Percentiles rank a stretch among this genome's conserved stretches.
Conservation (phyloP, 441 rosid species). For the Erodium chrysanthum region DNA sequence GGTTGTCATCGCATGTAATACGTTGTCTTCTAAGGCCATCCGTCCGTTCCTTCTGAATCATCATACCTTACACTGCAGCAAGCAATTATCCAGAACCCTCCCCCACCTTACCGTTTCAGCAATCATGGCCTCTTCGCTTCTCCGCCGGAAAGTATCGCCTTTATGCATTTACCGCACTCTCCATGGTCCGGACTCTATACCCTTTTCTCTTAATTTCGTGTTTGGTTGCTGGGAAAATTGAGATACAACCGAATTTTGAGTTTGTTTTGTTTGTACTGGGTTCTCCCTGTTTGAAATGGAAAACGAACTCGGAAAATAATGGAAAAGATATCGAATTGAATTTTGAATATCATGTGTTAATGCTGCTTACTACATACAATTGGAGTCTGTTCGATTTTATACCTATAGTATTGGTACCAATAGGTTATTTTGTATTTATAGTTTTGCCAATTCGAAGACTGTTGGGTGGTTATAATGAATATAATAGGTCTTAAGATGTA, state of each 20-base stretch:
- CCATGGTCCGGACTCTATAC: slow-evolving; percentile 32
- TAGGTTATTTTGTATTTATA: background rate
- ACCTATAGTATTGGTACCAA: background rate
- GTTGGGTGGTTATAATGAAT: background rate
- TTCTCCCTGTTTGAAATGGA: background rate
- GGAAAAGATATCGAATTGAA: background rate
- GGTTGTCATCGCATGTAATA: slow-evolving; percentile 16
- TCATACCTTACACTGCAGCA: background rate
- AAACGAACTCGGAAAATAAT: background rate
- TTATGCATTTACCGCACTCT: slow-evolving; percentile 37
- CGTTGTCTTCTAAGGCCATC: slow-evolving; percentile 6
- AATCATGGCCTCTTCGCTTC: slow-evolving; percentile 42
- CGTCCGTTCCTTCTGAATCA: background rate
- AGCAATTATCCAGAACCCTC: background rate
- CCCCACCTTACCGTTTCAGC: background rate
- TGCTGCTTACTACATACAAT: background rate
- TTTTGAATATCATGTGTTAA: background rate
- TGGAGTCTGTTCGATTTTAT: background rate
- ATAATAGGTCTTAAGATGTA: background rate
- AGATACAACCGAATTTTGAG: background rate
- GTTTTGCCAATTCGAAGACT: background rate
- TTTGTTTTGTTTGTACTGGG: background rate
- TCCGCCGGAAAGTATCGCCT: slow-evolving; percentile 45
- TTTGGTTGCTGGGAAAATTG: slow-evolving; percentile 10
- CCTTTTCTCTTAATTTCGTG: background rate